Evolutionary conservation across 2,329 filamentous ascomycete species (phyloP).

Genomic region (Phialophora verrucosa): DNA sequence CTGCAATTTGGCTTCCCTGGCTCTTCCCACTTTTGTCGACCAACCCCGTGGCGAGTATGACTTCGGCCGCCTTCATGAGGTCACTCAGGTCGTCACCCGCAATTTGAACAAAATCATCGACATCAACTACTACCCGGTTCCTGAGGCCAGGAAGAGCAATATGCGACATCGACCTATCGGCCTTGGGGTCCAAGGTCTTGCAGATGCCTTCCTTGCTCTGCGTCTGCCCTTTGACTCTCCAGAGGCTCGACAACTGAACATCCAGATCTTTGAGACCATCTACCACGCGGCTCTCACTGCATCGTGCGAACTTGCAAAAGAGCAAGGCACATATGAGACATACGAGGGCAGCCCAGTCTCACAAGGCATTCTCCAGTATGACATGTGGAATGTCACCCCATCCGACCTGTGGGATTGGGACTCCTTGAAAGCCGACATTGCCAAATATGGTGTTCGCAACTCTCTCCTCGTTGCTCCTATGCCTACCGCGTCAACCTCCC

Average conservation of each 20-base stretch:
- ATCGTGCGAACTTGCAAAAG: conserved; percentile 83
- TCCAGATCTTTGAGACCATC: conserved; percentile 99
- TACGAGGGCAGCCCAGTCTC: conserved; percentile 95
- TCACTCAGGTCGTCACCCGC: conserved; percentile 86
- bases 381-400: conserved; percentile 97
- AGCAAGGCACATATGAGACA: conserved; percentile 82
- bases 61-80: conserved; percentile 96
- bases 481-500: conserved; percentile 95
- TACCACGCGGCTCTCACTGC: conserved; percentile 94
- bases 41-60: conserved; percentile 83
- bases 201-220: conserved; percentile 95
- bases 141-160: conserved; percentile 92
- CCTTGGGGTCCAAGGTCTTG: conserved; percentile 95
- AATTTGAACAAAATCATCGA: conserved; percentile 99
- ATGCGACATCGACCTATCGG: conserved; percentile 95
- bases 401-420: conserved; percentile 97
- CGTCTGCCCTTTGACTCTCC: conserved; percentile 96
- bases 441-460: conserved; percentile 92
- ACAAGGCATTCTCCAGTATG: conserved; percentile 93
- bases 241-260: conserved; percentile 91
- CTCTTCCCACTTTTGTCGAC: conserved; percentile 89
- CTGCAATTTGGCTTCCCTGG: conserved; percentile 94
- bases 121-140: conserved; percentile 97
- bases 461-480: conserved; percentile 93
- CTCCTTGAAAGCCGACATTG: conserved; percentile 84